These are phyloP conservation scores for Brasenia schreberi DNA, from an alignment of 164 flowering plant species.

Conservation along the genomic window DNA sequence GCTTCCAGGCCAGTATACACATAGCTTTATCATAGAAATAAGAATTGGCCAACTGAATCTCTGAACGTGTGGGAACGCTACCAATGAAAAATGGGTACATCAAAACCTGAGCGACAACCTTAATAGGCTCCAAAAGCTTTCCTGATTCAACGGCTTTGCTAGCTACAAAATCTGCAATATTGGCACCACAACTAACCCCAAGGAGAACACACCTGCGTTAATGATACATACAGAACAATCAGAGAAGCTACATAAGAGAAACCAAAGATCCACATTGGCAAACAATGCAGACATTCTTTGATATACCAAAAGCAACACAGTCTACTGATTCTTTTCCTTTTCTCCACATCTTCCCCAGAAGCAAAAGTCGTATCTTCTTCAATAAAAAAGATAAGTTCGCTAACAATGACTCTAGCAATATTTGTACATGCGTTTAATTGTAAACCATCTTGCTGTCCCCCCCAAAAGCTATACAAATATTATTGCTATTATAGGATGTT, in stretches of 20 bases:
- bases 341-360: too few species aligned
- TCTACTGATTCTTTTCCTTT: neutral
- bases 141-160: constrained; percentile 38
- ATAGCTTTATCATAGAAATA: constrained; percentile 46
- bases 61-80: constrained; percentile 41
- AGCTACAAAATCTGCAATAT: constrained; percentile 41
- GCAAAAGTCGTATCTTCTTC: neutral
- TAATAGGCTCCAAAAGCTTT: constrained; percentile 39
- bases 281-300: neutral
- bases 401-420: too few species aligned
- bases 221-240: constrained; percentile 3
- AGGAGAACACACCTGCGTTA: constrained; percentile 37
- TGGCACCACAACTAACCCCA: constrained; percentile 50
- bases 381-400: neutral
- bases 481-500: too few species aligned
- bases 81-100: constrained; percentile 59
- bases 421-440: too few species aligned
- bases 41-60: constrained; percentile 37
- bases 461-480: too few species aligned
- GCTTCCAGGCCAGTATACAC: constrained; percentile 45
- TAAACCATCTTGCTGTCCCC: too few species aligned
- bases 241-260: neutral
- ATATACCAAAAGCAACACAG: neutral
- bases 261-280: too few species aligned
- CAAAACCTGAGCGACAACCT: constrained; percentile 48